phyloP scores from a whole-genome alignment of 495 filamentous ascomycete genomes.

The Aspergillus homomorphus region DNA sequence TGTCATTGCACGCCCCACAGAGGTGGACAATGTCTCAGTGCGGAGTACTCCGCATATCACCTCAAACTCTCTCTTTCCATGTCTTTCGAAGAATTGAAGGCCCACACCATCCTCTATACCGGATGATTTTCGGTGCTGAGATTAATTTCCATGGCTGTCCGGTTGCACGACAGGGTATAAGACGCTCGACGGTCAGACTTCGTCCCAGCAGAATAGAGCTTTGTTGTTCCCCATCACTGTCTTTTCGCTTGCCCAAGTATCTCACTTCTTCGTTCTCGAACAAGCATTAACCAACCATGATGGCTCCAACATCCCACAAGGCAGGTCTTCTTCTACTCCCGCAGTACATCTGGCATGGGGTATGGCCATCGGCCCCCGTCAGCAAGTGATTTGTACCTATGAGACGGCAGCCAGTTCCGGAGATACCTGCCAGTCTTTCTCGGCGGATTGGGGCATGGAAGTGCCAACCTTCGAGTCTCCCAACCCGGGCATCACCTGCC shows the following conservation, averaged over 20 bases:
- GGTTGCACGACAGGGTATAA: neutral
- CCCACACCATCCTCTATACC: neutral
- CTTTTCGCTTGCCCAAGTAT: neutral
- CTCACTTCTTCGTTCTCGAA: neutral
- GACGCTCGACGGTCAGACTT: neutral
- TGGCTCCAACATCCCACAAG: neutral
- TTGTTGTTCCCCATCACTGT: neutral
- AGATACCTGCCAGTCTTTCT: constrained; percentile 7
- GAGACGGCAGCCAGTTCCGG: constrained; percentile 7
- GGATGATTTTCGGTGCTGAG: neutral
- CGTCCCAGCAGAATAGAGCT: neutral
- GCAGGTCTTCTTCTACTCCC: neutral
- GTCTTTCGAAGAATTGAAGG: neutral
- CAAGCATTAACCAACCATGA: constrained; percentile 1
- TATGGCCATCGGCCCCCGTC: constrained; percentile 1
- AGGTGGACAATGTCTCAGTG: neutral
- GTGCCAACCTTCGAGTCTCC: constrained; percentile 9
- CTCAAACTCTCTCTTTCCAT: neutral
- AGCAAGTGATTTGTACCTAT: neutral
- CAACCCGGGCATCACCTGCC: constrained; percentile 19
- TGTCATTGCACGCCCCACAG: neutral
- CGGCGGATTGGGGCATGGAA: neutral
- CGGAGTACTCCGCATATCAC: neutral
- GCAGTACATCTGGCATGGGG: constrained; percentile 2
- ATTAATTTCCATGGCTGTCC: neutral